Conservation (phyloP, 106 monocot species). For the Vanilla planifolia region DNA sequence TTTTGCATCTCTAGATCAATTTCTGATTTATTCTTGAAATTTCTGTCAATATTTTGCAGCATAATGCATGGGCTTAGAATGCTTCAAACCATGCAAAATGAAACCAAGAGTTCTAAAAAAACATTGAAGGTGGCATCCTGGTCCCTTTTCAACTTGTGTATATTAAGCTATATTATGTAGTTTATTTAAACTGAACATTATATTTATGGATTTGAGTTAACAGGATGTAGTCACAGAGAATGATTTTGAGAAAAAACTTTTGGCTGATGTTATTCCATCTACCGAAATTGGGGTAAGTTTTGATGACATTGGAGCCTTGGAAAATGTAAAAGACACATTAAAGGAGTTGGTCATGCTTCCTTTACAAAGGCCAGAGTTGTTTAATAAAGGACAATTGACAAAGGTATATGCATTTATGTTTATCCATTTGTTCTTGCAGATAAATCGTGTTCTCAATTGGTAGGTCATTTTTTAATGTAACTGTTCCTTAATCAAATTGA, state of each 20-base stretch:
- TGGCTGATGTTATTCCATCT: constrained; percentile 81
- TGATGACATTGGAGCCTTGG: constrained; percentile 80
- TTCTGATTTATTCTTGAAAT: background rate
- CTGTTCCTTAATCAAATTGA: too few species aligned
- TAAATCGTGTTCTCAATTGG: too few species aligned
- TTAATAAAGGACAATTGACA: constrained; percentile 75
- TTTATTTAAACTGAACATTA: too few species aligned
- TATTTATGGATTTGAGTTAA: background rate
- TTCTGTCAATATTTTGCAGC: constrained; percentile 26
- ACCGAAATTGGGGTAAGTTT: constrained; percentile 83
- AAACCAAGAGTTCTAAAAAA: constrained; percentile 69
- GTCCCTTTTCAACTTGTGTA: background rate
- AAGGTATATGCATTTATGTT: constrained; percentile 46
- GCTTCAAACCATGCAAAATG: constrained; percentile 51
- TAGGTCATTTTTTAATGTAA: too few species aligned
- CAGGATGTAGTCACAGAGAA: constrained; percentile 89
- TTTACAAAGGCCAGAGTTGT: constrained; percentile 71
- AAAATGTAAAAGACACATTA: constrained; percentile 77
- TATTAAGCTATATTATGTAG: too few species aligned
- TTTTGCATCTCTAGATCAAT: background rate
- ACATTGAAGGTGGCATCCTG: constrained; percentile 52
- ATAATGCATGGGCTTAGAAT: constrained; percentile 52
- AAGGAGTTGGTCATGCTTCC: constrained; percentile 91
- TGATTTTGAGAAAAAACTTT: constrained; percentile 88
- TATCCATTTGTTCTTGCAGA: too few species aligned